phyloP scores from a whole-genome alignment of 1,139 yeast genomes.

The Blastobotrys persicus region DNA sequence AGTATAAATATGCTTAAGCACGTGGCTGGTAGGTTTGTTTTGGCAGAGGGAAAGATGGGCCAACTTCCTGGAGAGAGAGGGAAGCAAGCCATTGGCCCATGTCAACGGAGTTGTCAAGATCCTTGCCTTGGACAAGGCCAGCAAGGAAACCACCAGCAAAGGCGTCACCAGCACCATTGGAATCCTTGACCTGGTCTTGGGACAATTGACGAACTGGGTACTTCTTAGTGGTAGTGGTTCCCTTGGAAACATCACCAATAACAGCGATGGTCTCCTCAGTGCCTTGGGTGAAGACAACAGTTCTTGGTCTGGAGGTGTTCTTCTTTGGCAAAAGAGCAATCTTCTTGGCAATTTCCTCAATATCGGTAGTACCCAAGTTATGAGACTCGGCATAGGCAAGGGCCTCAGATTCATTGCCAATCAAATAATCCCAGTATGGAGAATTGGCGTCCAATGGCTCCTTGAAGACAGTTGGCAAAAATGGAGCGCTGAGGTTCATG shows the following conservation, averaged over 20 bases:
- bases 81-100: slow-evolving; percentile 98
- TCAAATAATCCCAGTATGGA: slow-evolving; percentile 86
- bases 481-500: slow-evolving; percentile 93
- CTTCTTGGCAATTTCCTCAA: slow-evolving; percentile 74
- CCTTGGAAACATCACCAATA: slow-evolving; percentile 42
- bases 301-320: slow-evolving; percentile 68
- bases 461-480: slow-evolving; percentile 93
- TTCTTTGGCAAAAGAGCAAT: slow-evolving; percentile 79
- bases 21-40: slow-evolving; percentile 50
- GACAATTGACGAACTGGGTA: slow-evolving; percentile 73
- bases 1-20: background rate
- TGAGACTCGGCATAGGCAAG: slow-evolving; percentile 90
- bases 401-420: slow-evolving; percentile 97
- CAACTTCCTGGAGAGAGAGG: slow-evolving; percentile 85
- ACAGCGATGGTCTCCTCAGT: slow-evolving; percentile 82
- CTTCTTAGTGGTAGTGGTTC: slow-evolving; percentile 48
- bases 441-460: slow-evolving; percentile 77
- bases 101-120: slow-evolving; percentile 59
- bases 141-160: slow-evolving; percentile 98
- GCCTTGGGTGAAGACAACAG: slow-evolving; percentile 91
- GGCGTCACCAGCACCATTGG: slow-evolving; percentile 99
- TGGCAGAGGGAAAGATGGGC: slow-evolving; percentile 91
- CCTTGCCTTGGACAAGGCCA: slow-evolving; percentile 74
- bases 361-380: slow-evolving; percentile 56
- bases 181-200: slow-evolving; percentile 68